Base-by-base conservation (phyloP, 257 asterid genomes). In the Thymus quinquecostatus region DNA sequence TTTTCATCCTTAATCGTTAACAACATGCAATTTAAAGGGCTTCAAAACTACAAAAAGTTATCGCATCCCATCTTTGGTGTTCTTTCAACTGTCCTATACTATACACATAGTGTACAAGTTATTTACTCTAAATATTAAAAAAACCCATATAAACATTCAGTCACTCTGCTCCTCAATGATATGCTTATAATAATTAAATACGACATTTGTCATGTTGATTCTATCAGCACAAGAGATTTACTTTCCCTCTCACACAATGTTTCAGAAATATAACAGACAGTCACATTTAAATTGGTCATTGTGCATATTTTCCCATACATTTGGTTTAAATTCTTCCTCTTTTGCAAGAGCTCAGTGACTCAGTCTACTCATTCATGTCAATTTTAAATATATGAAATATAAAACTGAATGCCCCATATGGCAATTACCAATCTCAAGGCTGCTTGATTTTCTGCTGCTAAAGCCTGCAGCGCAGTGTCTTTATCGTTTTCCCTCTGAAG, bases 401-500 rank as follows among this genome's bases (percentile, higher is more conserved):
- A 21, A 65, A 72, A 78, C 67, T 61, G 72, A 14, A 80, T 41
- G 61, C 32, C 9, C 71, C 61, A 45, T 21, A 69, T 60, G 70
- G 10, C 64, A 75, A 88, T 74, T 87, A 94, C 99, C 94, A 94
- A 80, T 78, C 79, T 96, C 87, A 88, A 29, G 51, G 93, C 87
- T 69, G 96, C 90, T 85, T 89, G 89, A 77, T 76, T 87, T 83
- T 94, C 98, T 63, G 80, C 91, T 60, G 83, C 79, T 81, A 91
- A 79, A 32, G 95, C 86, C 79, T 88, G 88, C 38, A 94, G 64
- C 7, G 91, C 85, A 21, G 80, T 71, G 63, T 88, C 98, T 81
- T 94, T 91, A 71, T 94, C 98, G 73, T 86, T 85, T 61, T 88
- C 97, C 86, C 97, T 89, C 77, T 90, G 86, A 60, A 91, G 82